Evolutionary conservation across 1,139 yeast species (phyloP).

Genomic region (Barnettozyma hawaiiensis): DNA sequence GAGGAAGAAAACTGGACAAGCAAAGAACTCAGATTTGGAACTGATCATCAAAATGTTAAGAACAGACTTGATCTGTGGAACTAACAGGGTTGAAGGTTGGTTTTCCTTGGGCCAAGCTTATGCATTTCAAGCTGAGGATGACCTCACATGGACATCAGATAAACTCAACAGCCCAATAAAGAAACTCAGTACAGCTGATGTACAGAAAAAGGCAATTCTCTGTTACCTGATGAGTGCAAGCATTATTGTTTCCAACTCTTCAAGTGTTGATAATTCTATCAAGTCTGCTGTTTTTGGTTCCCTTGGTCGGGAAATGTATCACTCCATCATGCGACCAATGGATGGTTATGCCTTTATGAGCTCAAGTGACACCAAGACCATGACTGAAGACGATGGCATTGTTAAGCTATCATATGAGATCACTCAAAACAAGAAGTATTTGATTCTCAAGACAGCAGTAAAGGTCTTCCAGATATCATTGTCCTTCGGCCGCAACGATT

Average conservation of each 20-base stretch:
- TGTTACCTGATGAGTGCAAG: slow-evolving; percentile 79
- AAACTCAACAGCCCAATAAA: slow-evolving; percentile 62
- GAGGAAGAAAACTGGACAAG: slow-evolving; percentile 70
- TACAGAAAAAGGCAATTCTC: slow-evolving; percentile 65
- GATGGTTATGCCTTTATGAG: slow-evolving; percentile 30
- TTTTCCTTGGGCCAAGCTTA: slow-evolving; percentile 74
- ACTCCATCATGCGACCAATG: slow-evolving; percentile 65
- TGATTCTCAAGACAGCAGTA: slow-evolving; percentile 24
- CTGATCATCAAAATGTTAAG: slow-evolving; percentile 61
- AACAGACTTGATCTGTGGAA: slow-evolving; percentile 61
- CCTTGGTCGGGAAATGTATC: slow-evolving; percentile 56
- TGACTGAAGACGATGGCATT: slow-evolving; percentile 24
- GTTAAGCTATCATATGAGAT: slow-evolving; percentile 25
- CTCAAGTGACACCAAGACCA: slow-evolving; percentile 17
- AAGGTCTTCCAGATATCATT: slow-evolving; percentile 26
- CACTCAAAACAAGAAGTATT: slow-evolving; percentile 9
- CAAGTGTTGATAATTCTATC: slow-evolving; percentile 10
- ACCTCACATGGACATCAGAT: slow-evolving; percentile 86
- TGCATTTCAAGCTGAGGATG: slow-evolving; percentile 79
- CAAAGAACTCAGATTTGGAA: slow-evolving; percentile 76
- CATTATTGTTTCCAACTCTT: slow-evolving; percentile 26
- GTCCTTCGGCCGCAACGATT: slow-evolving; percentile 28
- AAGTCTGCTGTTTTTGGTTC: slow-evolving; percentile 41
- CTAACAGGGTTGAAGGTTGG: slow-evolving; percentile 82
- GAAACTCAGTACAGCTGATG: slow-evolving; percentile 53